Base-by-base conservation (phyloP, 768 basidiomycete species). In the Xerocomellus dryophilus region DNA sequence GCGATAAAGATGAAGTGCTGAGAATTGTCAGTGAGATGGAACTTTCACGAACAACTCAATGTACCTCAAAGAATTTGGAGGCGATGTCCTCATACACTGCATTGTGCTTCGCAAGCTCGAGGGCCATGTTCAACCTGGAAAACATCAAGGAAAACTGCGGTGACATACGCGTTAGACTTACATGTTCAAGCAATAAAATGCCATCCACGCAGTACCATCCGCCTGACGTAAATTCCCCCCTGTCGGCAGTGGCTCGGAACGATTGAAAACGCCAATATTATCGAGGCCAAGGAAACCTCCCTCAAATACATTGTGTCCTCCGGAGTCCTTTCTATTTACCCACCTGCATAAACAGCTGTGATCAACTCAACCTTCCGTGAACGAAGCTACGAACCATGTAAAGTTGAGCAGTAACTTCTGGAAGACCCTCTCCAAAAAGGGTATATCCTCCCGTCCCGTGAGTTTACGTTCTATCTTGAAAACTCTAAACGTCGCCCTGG, bases 201-300 rank as follows among this genome's bases (percentile, higher is more conserved):
- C 97, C 97, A 99, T 99, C 97, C 97, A 99, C 0, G 96, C 93
- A 7, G 97, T 99, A 9, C 96, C 96, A 68, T 99, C 97, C 8
- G 97, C 94, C 73, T 99, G 97, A 50, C 96, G 93, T 54, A 99
- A 77, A 17, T 75, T 82, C 9, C 97, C 97, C 32, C 96, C 96
- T 6, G 95, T 98, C 7, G 97, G 97, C 23, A 99, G 74, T 25
- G 93, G 91, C 70, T 99, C 97, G 2, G 93, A 97, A 43, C 97
- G 88, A 74, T 99, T 99, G 78, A 99, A 99, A 7, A 92, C 84
- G 12, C 94, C 94, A 57, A 99, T 98, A 65, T 99, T 99, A 76
- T 99, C 97, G 39, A 99, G 76, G 29, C 97, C 97, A 36, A 99
- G 80, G 78, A 99, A 98, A 18, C 97, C 97, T 45, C 97, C 97